Conservation (phyloP, 2,329 filamentous ascomycete genomes). For the Aspergillus sp. region DNA sequence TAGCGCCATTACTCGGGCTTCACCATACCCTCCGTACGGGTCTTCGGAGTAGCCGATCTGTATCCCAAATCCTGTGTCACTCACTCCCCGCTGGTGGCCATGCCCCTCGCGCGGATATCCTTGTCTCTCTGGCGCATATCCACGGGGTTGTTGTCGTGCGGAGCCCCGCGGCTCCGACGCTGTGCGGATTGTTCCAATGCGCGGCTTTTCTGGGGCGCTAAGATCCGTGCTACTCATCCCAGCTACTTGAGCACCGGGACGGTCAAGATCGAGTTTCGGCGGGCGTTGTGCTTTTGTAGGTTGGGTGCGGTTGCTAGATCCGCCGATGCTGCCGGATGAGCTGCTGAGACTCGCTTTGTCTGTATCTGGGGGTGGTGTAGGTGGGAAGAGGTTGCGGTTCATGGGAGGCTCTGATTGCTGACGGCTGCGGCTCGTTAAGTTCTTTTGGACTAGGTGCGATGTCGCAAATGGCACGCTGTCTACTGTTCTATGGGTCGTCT, state of each 20-base stretch:
- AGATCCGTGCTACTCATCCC: conserved; percentile 34
- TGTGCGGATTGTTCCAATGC: conserved; percentile 50
- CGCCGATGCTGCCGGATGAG: conserved; percentile 26
- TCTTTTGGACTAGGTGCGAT: conserved; percentile 87
- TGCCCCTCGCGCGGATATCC: conserved; percentile 32
- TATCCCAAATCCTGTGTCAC: conserved; percentile 31
- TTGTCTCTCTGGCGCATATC: conserved; percentile 23
- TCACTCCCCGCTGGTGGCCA: conserved; percentile 31
- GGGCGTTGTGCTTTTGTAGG: conserved; percentile 50
- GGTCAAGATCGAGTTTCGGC: conserved; percentile 45
- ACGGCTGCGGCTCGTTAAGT: conserved; percentile 69
- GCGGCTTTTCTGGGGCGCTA: conserved; percentile 36
- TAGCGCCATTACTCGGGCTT: conserved; percentile 51
- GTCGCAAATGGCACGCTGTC: conserved; percentile 90
- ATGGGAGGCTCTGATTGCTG: conserved; percentile 83
- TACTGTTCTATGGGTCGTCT: conserved; percentile 26
- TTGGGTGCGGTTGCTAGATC: conserved; percentile 44
- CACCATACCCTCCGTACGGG: conserved; percentile 64
- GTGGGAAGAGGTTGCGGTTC: conserved; percentile 82
- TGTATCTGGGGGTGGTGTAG: conserved; percentile 94
- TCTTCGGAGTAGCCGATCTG: conserved; percentile 44
- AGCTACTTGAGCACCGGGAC: conserved; percentile 27
- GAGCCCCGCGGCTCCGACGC: conserved; percentile 54
- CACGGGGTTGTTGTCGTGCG: conserved; percentile 33
- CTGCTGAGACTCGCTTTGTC: conserved; percentile 56